These are phyloP conservation scores for Penicillium canariense DNA, from an alignment of 495 filamentous ascomycete genomes.

Conservation along the genomic window DNA sequence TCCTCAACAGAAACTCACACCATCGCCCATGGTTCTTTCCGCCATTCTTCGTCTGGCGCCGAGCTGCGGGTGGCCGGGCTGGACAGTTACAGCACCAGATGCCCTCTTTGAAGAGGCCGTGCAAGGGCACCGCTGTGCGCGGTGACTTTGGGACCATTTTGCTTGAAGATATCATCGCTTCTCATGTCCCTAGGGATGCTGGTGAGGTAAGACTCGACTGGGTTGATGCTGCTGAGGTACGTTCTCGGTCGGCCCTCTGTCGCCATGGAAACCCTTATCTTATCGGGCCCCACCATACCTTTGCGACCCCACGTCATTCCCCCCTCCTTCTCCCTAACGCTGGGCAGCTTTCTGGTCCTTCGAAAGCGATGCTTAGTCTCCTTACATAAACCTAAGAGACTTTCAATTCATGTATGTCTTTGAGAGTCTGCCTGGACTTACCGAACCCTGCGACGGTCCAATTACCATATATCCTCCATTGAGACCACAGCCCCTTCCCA, in stretches of 20 bases:
- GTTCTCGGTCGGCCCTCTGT: background rate
- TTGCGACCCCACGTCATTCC: background rate
- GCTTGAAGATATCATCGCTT: constrained; percentile 23
- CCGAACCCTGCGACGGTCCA: background rate
- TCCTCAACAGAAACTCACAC: constrained; percentile 38
- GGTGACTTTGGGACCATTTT: constrained; percentile 27
- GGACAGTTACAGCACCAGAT: constrained; percentile 67
- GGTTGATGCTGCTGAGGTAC: background rate
- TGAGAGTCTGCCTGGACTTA: background rate
- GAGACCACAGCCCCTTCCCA: too few species aligned
- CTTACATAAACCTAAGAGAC: too few species aligned
- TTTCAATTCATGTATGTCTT: background rate
- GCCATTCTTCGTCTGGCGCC: constrained; percentile 64
- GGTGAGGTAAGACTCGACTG: background rate
- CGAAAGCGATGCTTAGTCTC: too few species aligned
- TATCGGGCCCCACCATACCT: background rate
- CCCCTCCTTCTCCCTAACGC: background rate
- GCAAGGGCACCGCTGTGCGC: constrained; percentile 36
- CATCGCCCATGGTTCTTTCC: constrained; percentile 61
- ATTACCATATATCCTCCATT: too few species aligned
- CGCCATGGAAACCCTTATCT: constrained; percentile 2
- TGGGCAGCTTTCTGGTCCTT: background rate
- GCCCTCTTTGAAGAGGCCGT: constrained; percentile 55
- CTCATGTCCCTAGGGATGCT: background rate
- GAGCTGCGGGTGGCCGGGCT: constrained; percentile 57